Conservation (phyloP, 2,329 filamentous ascomycete genomes). For the Diaporthe amygdali region DNA sequence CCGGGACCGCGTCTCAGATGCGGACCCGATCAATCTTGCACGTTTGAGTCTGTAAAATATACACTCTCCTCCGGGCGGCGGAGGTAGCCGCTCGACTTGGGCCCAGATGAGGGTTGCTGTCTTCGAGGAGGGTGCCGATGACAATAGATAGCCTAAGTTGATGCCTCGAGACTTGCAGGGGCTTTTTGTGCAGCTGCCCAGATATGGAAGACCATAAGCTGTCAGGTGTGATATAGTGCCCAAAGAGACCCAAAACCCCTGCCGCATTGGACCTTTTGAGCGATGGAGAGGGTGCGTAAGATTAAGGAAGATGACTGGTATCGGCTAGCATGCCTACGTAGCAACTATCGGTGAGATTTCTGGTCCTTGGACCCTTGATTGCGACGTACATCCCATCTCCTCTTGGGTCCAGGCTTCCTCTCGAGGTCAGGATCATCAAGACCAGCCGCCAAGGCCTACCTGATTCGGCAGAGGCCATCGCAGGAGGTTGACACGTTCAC, state of each 20-base stretch:
- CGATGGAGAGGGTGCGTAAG: background rate
- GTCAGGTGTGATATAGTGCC: constrained; percentile 9
- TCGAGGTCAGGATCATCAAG: background rate
- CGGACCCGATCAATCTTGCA: background rate
- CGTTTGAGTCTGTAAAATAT: background rate
- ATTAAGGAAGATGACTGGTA: background rate
- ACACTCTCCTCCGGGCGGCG: background rate
- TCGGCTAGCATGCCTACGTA: background rate
- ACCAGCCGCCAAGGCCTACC: background rate
- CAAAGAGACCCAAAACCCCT: background rate
- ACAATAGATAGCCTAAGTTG: background rate
- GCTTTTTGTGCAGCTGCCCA: background rate
- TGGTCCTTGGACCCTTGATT: background rate
- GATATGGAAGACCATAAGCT: background rate
- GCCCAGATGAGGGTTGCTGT: background rate
- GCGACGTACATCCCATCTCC: background rate
- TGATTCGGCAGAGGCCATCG: background rate
- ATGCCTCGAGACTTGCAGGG: background rate
- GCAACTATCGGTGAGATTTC: background rate
- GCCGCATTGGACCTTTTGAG: constrained; percentile 1
- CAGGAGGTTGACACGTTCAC: background rate
- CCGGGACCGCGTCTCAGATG: background rate
- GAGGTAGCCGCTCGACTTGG: no score
- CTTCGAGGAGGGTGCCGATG: background rate
- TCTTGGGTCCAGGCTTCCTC: background rate